Evolutionary conservation across 2,329 filamentous ascomycete species (phyloP).

Genomic region (Cercospora janseana): DNA sequence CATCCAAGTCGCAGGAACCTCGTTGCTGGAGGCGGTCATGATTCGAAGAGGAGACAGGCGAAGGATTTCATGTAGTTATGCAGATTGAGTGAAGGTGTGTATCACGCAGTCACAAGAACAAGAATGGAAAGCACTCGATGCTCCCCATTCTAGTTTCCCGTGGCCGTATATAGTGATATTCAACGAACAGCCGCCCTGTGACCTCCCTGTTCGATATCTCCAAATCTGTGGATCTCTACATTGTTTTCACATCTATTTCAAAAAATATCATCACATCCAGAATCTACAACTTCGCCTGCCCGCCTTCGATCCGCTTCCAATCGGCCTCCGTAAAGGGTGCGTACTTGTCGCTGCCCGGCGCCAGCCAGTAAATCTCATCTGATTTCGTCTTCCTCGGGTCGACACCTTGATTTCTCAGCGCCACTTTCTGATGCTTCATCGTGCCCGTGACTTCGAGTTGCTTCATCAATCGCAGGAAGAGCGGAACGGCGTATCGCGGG

Average conservation of each 20-base stretch:
- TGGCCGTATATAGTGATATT: not conserved
- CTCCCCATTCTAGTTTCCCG: too few relatives aligned
- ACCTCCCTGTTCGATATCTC: too few relatives aligned
- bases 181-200: not conserved
- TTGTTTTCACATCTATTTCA: not conserved
- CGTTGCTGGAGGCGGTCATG: constrained; percentile 27
- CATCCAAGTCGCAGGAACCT: constrained; percentile 38
- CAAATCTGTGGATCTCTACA: not conserved
- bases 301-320: constrained; percentile 66
- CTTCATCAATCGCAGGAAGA: constrained; percentile 70
- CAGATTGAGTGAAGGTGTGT: not conserved
- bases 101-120: too few relatives aligned
- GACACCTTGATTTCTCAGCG: constrained; percentile 69
- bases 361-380: constrained; percentile 65
- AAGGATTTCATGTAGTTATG: constrained; percentile 30
- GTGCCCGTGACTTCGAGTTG: constrained; percentile 71
- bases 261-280: not conserved
- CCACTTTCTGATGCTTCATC: constrained; percentile 83
- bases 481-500: constrained; percentile 71
- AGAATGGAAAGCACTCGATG: too few relatives aligned
- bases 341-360: constrained; percentile 58
- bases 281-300: constrained; percentile 68
- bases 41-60: constrained; percentile 25
- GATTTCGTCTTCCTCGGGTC: constrained; percentile 56
- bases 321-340: constrained; percentile 64